Percentiles rank a stretch among this genome's conserved stretches.
phyloP scores from a whole-genome alignment of 805 yeast genomes.

The Phaffomyces thermotolerans region DNA sequence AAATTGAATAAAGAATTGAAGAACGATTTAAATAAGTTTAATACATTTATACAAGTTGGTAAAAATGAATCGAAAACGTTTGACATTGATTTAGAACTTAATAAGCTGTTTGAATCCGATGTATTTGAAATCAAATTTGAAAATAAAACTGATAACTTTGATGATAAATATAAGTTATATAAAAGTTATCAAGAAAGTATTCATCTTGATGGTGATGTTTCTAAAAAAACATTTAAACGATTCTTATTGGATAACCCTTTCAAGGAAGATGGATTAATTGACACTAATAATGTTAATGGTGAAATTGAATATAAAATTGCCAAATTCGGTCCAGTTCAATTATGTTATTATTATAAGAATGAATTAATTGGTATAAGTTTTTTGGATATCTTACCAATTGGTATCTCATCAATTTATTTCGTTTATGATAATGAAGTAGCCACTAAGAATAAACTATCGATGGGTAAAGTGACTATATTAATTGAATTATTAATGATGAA shows the following conservation, averaged over 20 bases:
- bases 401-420: slow-evolving; percentile 78
- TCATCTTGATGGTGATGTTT: slow-evolving; percentile 51
- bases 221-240: slow-evolving; percentile 42
- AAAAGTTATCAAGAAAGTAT: slow-evolving; percentile 62
- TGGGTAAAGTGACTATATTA: slow-evolving; percentile 70
- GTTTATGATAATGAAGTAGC: slow-evolving; percentile 68
- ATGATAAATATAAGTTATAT: slow-evolving; percentile 57
- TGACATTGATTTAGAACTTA: slow-evolving; percentile 29
- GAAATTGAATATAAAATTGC: slow-evolving; percentile 9
- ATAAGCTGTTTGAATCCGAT: slow-evolving; percentile 16
- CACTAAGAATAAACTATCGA: slow-evolving; percentile 1
- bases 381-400: slow-evolving; percentile 66
- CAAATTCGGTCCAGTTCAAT: slow-evolving; percentile 62
- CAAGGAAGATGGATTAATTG: slow-evolving; percentile 6
- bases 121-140: slow-evolving; percentile 41
- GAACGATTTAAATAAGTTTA: slow-evolving; percentile 56
- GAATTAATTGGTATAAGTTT: slow-evolving; percentile 70
- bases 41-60: slow-evolving; percentile 9
- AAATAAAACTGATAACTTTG: slow-evolving; percentile 37
- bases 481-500: slow-evolving; percentile 55
- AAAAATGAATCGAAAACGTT: slow-evolving; percentile 14
- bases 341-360: slow-evolving; percentile 60
- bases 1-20: slow-evolving; percentile 59
- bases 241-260: slow-evolving; percentile 73
- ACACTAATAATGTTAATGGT: neutral